phyloP scores from a whole-genome alignment of 2,329 filamentous ascomycete genomes.

The Xylaria hypoxylon region DNA sequence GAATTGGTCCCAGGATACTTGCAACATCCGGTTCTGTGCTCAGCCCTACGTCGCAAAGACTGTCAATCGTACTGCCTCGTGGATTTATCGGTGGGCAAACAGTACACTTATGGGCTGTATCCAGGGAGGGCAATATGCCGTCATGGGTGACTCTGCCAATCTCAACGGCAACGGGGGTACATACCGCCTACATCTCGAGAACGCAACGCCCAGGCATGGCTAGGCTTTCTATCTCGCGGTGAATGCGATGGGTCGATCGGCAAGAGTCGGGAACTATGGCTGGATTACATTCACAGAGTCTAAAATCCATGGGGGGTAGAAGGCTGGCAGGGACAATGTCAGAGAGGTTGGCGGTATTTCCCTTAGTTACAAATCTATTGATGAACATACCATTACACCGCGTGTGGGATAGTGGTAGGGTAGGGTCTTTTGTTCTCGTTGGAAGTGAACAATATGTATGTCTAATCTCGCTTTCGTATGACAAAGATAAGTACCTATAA shows the following conservation, averaged over 20 bases:
- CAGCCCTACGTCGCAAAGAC: constrained; percentile 43
- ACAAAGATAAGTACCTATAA: not conserved
- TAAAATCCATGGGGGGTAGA: not conserved
- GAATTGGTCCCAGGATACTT: constrained; percentile 45
- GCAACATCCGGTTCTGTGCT: constrained; percentile 48
- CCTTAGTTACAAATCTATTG: not conserved
- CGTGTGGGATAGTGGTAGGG: not conserved
- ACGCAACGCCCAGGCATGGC: constrained; percentile 21
- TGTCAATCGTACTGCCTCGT: constrained; percentile 47
- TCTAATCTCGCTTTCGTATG: no score
- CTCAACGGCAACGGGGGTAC: constrained; percentile 47
- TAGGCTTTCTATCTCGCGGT: not conserved
- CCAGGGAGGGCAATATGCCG: constrained; percentile 40
- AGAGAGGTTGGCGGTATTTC: not conserved
- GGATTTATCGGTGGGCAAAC: constrained; percentile 45
- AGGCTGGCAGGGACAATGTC: not conserved
- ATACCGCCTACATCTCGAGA: constrained; percentile 46
- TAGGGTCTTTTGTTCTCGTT: not conserved
- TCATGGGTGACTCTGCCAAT: constrained; percentile 46
- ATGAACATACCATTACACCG: not conserved
- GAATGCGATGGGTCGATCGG: not conserved
- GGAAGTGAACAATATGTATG: not conserved
- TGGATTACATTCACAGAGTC: not conserved
- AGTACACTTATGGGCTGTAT: constrained; percentile 45
- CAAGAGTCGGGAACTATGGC: not conserved